Evolutionary conservation across 805 yeast species (phyloP).

Genomic region (Tetrapisispora namnaoensis): DNA sequence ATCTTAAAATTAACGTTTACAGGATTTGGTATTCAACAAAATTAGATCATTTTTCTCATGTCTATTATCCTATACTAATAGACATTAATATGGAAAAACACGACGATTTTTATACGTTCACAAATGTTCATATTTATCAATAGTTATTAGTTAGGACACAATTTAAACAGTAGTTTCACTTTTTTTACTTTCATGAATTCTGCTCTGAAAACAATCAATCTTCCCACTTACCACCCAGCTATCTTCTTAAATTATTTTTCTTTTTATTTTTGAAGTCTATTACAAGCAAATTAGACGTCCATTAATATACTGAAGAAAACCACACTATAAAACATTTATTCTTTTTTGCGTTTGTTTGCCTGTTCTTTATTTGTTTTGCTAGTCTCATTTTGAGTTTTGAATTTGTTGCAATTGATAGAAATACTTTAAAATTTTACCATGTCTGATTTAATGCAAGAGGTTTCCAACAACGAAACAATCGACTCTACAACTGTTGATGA

Average conservation of each 20-base stretch:
- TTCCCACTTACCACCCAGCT: neutral
- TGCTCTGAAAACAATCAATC: neutral
- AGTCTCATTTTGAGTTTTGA: neutral
- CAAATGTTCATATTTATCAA: neutral
- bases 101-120: neutral
- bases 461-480: conserved; percentile 2
- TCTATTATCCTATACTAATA: too few relatives aligned
- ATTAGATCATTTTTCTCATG: too few relatives aligned
- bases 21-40: too few relatives aligned
- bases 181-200: too few relatives aligned
- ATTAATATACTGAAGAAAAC: too few relatives aligned
- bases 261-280: neutral
- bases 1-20: too few relatives aligned
- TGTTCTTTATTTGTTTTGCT: neutral
- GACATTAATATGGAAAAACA: too few relatives aligned
- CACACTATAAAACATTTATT: neutral
- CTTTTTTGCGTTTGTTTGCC: conserved; percentile 1
- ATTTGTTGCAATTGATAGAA: neutral
- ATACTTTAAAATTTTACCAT: neutral
- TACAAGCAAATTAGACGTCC: neutral
- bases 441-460: neutral
- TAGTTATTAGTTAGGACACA: too few relatives aligned
- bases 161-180: too few relatives aligned
- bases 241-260: neutral
- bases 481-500: conserved; percentile 3